Evolutionary conservation across 108 stramenopile genomes (phyloP).

Genomic region (Pseudonitzschia pungens): DNA sequence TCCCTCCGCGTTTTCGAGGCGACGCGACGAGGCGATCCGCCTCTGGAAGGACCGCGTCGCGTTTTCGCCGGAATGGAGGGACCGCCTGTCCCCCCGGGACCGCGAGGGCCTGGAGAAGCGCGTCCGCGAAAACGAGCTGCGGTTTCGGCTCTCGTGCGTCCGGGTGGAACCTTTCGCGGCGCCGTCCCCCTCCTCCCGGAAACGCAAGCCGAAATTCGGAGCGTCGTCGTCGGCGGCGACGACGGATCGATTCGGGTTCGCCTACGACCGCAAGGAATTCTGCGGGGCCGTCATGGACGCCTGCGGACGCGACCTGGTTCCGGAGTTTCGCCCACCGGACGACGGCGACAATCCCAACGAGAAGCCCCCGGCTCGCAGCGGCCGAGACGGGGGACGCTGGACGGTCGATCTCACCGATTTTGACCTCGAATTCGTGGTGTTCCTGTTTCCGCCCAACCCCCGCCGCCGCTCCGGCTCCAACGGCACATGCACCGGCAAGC

Average conservation of each 20-base stretch:
- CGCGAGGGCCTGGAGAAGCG: constrained; percentile 5
- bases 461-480: too few relatives aligned
- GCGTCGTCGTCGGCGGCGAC: background rate
- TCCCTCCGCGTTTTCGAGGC: background rate
- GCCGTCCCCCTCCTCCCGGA: constrained; percentile 1
- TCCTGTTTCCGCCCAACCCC: constrained; percentile 21
- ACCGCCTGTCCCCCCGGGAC: background rate
- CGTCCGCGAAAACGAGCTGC: constrained; percentile 6
- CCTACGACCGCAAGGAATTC: constrained; percentile 26
- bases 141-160: constrained; percentile 32
- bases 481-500: background rate
- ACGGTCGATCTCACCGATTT: constrained; percentile 56
- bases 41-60: constrained; percentile 32
- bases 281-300: constrained; percentile 23
- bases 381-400: constrained; percentile 19
- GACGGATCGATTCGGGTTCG: too few relatives aligned
- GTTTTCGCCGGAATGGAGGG: constrained; percentile 18
- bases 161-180: background rate
- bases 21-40: constrained; percentile 1
- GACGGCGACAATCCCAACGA: background rate
- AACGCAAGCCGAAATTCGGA: background rate
- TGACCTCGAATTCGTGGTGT: constrained; percentile 56
- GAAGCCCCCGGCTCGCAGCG: background rate
- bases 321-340: background rate
- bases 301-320: constrained; percentile 14